phyloP scores from a whole-genome alignment of 148 eudicot genomes.

The Camellia japonica region DNA sequence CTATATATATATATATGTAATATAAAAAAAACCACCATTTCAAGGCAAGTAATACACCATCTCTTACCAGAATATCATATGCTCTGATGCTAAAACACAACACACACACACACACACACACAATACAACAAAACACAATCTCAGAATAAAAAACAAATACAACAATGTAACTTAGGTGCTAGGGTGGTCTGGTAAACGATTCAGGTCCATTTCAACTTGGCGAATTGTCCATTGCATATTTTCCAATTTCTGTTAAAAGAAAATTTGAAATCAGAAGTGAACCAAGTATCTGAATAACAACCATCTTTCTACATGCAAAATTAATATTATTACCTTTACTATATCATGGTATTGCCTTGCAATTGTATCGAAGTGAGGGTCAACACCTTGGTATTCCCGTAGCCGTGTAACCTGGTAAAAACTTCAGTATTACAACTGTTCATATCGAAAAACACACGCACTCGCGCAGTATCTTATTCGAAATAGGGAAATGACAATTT shows the following conservation, averaged over 20 bases:
- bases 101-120: too few relatives aligned
- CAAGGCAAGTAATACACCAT: too few relatives aligned
- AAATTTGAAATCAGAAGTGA: not conserved
- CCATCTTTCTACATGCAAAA: not conserved
- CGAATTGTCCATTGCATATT: slow-evolving; percentile 92
- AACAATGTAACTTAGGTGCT: slow-evolving; percentile 20
- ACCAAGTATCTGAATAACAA: not conserved
- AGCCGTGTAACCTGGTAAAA: slow-evolving; percentile 78
- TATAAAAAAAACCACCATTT: too few relatives aligned
- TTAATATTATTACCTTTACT: slow-evolving; percentile 52
- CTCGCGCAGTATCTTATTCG: not conserved
- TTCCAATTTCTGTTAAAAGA: slow-evolving; percentile 68
- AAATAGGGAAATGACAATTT: not conserved
- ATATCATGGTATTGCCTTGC: slow-evolving; percentile 97
- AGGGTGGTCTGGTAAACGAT: slow-evolving; percentile 62
- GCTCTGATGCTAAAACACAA: too few relatives aligned
- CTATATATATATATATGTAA: too few relatives aligned
- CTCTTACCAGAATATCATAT: too few relatives aligned
- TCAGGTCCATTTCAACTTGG: slow-evolving; percentile 95
- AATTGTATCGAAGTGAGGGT: slow-evolving; percentile 85
- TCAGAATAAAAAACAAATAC: not conserved
- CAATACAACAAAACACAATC: not conserved
- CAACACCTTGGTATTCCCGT: slow-evolving; percentile 95
- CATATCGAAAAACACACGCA: not conserved
- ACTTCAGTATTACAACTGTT: not conserved